phyloP scores from a whole-genome alignment of 1,284 basidiomycete genomes.

The Acaromyces ingoldii region DNA sequence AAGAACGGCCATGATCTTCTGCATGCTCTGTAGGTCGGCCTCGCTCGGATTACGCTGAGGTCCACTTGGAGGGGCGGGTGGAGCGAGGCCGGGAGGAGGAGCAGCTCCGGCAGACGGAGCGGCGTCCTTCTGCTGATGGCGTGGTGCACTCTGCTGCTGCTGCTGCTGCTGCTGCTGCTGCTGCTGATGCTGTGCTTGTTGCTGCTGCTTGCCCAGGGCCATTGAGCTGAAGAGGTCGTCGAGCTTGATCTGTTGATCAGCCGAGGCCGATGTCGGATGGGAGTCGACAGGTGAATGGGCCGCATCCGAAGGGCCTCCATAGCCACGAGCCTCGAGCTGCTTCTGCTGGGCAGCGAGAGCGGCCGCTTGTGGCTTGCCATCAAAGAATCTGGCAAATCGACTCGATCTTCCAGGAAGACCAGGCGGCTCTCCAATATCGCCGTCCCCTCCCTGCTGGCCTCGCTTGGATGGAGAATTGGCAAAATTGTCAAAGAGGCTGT shows the following conservation, averaged over 20 bases:
- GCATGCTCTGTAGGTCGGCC: slow-evolving; percentile 47
- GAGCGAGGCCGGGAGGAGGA: not conserved
- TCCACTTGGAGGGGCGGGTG: too few species aligned
- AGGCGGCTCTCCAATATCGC: slow-evolving; percentile 17
- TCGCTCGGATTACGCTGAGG: slow-evolving; percentile 27
- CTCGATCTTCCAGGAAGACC: slow-evolving; percentile 42
- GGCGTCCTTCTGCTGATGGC: too few species aligned
- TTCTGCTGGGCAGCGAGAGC: slow-evolving; percentile 38
- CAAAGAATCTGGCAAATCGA: slow-evolving; percentile 49
- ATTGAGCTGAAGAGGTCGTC: too few species aligned
- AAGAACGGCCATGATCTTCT: slow-evolving; percentile 50
- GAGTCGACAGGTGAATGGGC: too few species aligned
- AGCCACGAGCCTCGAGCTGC: slow-evolving; percentile 26
- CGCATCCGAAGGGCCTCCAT: too few species aligned
- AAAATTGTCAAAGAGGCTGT: slow-evolving; percentile 7
- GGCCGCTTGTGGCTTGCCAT: slow-evolving; percentile 27
- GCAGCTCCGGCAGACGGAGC: slow-evolving; percentile 1
- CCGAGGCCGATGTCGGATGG: too few species aligned
- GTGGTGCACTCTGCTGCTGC: not conserved
- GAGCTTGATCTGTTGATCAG: too few species aligned
- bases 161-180: not conserved
- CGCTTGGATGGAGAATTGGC: slow-evolving; percentile 7
- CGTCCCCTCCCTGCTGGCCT: slow-evolving; percentile 4
- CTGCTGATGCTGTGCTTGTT: not conserved
- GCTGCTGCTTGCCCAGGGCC: too few species aligned